A percentile compares a stretch with the other conserved stretches of the same genome.
phyloP scores from a whole-genome alignment of 2,329 filamentous ascomycete species.

The Dothideomycetes sp. region DNA sequence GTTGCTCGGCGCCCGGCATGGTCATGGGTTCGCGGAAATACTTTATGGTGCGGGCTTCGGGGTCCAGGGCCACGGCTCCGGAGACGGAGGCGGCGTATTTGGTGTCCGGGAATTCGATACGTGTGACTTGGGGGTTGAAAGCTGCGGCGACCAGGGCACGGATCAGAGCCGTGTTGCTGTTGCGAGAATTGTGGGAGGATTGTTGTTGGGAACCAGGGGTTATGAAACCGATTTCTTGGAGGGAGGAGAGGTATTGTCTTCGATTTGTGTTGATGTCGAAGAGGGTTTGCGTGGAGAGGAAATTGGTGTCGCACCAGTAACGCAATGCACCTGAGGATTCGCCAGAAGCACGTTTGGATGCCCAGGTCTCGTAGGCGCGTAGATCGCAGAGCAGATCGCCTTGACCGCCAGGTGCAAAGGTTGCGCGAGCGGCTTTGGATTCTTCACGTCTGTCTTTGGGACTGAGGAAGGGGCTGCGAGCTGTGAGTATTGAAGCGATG shows the following conservation, averaged over 20 bases:
- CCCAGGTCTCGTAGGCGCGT: slow-evolving; percentile 75
- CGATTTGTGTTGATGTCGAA: slow-evolving; percentile 82
- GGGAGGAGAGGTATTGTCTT: slow-evolving; percentile 73
- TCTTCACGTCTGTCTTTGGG: slow-evolving; percentile 76
- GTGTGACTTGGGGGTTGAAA: slow-evolving; percentile 70
- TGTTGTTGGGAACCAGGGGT: slow-evolving; percentile 26
- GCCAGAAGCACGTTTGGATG: slow-evolving; percentile 50
- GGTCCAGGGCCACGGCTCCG: slow-evolving; percentile 85
- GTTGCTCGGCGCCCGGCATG: slow-evolving; percentile 4
- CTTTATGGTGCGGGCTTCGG: slow-evolving; percentile 83
- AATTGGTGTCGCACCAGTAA: slow-evolving; percentile 75
- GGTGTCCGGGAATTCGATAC: slow-evolving; percentile 90
- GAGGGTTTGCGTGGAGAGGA: slow-evolving; percentile 73
- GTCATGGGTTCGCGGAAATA: slow-evolving; percentile 60
- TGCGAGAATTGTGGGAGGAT: slow-evolving; percentile 39
- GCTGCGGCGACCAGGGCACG: slow-evolving; percentile 42
- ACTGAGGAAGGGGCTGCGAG: slow-evolving; percentile 75
- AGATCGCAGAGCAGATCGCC: slow-evolving; percentile 87
- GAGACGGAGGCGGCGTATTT: slow-evolving; percentile 84
- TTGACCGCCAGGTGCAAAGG: slow-evolving; percentile 61
- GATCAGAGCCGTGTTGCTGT: slow-evolving; percentile 36
- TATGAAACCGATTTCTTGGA: slow-evolving; percentile 78
- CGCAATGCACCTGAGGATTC: slow-evolving; percentile 53
- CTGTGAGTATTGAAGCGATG: slow-evolving; percentile 86
- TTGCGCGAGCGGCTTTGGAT: slow-evolving; percentile 63